A percentile compares a stretch with the other conserved stretches of the same genome.
Conservation (phyloP, 2,329 filamentous ascomycete species). For the Pseudocercospora cruenta region DNA sequence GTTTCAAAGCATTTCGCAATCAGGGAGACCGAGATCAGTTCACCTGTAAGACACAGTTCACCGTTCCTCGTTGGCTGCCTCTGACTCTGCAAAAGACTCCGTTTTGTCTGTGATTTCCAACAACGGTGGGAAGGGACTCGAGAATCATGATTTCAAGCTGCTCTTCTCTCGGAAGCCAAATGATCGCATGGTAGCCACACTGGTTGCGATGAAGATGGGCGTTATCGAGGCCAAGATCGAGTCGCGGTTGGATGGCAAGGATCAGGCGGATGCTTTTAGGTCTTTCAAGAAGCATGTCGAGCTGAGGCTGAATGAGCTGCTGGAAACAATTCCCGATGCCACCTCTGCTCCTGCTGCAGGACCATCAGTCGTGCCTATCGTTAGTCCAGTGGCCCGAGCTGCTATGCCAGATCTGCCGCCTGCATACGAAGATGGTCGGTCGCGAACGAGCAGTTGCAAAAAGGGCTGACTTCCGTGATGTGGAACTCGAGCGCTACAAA, state of each 20-base stretch:
- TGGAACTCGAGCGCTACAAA: too few species aligned
- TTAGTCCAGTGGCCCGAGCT: not conserved
- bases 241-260: slow-evolving; percentile 22
- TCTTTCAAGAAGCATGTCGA: slow-evolving; percentile 33
- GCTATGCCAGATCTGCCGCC: slow-evolving; percentile 3
- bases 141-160: slow-evolving; percentile 30
- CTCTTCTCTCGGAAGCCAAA: slow-evolving; percentile 29
- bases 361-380: not conserved
- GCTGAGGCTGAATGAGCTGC: slow-evolving; percentile 21
- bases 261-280: slow-evolving; percentile 30
- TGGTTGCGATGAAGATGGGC: slow-evolving; percentile 28
- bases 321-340: slow-evolving; percentile 26
- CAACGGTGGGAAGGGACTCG: slow-evolving; percentile 25
- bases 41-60: not conserved
- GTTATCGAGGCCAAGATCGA: slow-evolving; percentile 34
- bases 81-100: not conserved
- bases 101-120: not conserved
- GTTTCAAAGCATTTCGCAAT: slow-evolving; percentile 4
- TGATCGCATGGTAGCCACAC: slow-evolving; percentile 27
- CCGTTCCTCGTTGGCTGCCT: too few species aligned
- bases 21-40: slow-evolving; percentile 5
- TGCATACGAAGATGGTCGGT: not conserved
- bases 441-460: not conserved
- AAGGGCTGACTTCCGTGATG: not conserved
- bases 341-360: not conserved